A percentile compares a stretch with the other conserved stretches of the same genome.
Conservation (phyloP, 768 basidiomycete species). For the Phaeotremella fagi region DNA sequence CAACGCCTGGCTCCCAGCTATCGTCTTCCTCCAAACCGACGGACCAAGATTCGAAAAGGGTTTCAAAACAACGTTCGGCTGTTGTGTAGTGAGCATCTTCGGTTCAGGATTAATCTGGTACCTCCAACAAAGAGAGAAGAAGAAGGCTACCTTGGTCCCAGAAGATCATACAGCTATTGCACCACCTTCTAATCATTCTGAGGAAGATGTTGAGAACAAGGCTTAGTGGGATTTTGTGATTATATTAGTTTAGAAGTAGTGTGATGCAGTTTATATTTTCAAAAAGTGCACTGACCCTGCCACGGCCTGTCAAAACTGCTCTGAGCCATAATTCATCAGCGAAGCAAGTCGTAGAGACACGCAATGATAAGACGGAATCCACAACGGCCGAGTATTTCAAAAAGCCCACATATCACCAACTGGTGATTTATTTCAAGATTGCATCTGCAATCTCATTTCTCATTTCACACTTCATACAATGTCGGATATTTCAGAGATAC, state of each 20-base stretch:
- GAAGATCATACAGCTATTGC: neutral
- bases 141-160: neutral
- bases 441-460: no score
- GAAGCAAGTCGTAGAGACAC: no score
- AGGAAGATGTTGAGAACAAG: neutral
- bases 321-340: no score
- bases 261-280: no score
- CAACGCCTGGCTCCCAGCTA: conserved; percentile 3
- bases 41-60: neutral
- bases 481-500: neutral
- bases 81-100: neutral
- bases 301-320: no score
- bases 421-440: no score
- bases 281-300: no score
- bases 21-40: conserved; percentile 2
- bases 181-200: neutral
- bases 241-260: neutral
- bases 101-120: neutral
- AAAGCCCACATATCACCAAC: no score
- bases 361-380: no score
- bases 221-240: neutral
- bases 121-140: neutral
- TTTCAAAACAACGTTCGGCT: conserved; percentile 2
- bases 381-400: no score
- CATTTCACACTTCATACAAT: no score